Evolutionary conservation across 345 rosid genomes (phyloP).

Genomic region (Salix viminalis): DNA sequence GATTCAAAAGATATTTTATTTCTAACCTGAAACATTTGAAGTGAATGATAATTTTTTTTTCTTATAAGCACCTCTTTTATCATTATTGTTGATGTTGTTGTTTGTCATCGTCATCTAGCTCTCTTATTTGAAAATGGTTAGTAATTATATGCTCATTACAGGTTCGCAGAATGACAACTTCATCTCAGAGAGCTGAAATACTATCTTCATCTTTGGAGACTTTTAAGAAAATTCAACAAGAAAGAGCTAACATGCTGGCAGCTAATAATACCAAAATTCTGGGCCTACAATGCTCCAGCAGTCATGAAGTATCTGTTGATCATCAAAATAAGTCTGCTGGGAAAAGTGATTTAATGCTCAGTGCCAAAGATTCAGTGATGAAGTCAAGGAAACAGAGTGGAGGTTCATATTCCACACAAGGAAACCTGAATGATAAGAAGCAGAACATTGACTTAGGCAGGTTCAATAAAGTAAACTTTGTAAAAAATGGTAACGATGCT

Average conservation of each 20-base stretch:
- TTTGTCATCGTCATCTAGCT: not conserved
- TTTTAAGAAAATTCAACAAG: conserved; percentile 66
- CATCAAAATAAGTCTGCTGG: conserved; percentile 22
- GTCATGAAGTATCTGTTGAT: conserved; percentile 19
- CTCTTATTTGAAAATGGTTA: conserved; percentile 18
- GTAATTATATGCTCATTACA: conserved; percentile 34
- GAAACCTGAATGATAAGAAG: conserved; percentile 27
- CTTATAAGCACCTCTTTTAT: not conserved
- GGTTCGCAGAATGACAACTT: conserved; percentile 75
- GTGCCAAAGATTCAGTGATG: conserved; percentile 20
- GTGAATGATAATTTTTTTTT: not conserved
- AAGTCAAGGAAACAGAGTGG: conserved; percentile 31
- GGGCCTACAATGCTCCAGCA: conserved; percentile 30
- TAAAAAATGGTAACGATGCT: conserved; percentile 24
- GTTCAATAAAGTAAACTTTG: conserved; percentile 31
- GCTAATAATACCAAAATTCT: conserved; percentile 20
- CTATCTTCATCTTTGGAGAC: conserved; percentile 71
- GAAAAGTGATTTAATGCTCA: conserved; percentile 20
- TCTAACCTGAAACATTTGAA: too few relatives aligned
- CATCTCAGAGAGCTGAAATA: conserved; percentile 72
- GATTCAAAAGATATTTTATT: too few relatives aligned
- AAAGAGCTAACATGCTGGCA: conserved; percentile 39
- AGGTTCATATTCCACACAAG: conserved; percentile 25
- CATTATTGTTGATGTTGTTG: too few relatives aligned
- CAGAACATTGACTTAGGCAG: conserved; percentile 32